Evolutionary conservation across 1,284 basidiomycete genomes (phyloP).

Genomic region (Abortiporus biennis): DNA sequence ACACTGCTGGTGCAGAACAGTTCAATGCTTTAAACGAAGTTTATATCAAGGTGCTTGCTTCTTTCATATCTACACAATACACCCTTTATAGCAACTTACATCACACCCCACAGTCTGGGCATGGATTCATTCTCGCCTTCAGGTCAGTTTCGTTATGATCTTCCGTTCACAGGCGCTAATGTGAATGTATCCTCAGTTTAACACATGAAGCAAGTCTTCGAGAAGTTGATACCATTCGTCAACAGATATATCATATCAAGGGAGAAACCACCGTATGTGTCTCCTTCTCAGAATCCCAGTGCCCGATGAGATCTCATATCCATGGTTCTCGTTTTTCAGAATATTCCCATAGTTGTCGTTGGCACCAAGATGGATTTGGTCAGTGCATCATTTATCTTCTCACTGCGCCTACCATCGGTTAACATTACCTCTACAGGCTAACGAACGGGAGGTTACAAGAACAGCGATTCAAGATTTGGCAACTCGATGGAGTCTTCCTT

Average conservation of each 20-base stretch:
- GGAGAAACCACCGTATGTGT: constrained; percentile 53
- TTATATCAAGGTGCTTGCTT: constrained; percentile 59
- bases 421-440: constrained; percentile 27
- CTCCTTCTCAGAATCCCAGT: too few species aligned
- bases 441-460: constrained; percentile 75
- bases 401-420: not conserved
- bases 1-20: constrained; percentile 89
- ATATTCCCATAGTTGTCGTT: constrained; percentile 78
- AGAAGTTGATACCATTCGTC: constrained; percentile 73
- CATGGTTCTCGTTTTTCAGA: too few species aligned
- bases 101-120: constrained; percentile 44
- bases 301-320: too few species aligned
- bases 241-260: constrained; percentile 78
- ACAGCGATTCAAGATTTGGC: constrained; percentile 62
- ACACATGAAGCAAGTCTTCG: constrained; percentile 73
- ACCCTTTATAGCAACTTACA: not conserved
- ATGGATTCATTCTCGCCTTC: constrained; percentile 80
- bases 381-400: constrained; percentile 4
- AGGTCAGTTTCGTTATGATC: too few species aligned
- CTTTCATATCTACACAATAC: not conserved
- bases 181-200: constrained; percentile 45
- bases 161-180: too few species aligned
- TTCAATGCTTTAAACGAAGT: constrained; percentile 75
- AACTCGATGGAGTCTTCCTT: constrained; percentile 65
- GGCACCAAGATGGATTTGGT: constrained; percentile 84